phyloP scores from a whole-genome alignment of 129 eudicot genomes.

The Apium graveolens region DNA sequence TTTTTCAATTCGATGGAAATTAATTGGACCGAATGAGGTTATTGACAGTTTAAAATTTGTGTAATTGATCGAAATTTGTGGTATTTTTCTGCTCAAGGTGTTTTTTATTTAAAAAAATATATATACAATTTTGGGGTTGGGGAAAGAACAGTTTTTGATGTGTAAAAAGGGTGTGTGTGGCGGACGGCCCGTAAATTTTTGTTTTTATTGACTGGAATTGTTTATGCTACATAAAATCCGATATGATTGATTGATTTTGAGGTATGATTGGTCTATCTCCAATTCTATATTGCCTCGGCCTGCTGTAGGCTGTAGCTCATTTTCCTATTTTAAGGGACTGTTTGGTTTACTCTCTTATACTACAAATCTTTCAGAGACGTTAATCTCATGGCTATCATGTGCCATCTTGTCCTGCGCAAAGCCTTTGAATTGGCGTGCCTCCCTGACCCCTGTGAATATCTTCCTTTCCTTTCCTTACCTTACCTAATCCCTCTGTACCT shows the following conservation, averaged over 20 bases:
- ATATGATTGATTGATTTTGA: constrained; percentile 12
- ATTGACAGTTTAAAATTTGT: too few relatives aligned
- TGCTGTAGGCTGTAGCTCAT: too few relatives aligned
- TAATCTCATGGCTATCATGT: constrained; percentile 63
- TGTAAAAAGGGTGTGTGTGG: not conserved
- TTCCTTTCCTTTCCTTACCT: constrained; percentile 61
- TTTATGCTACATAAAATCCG: not conserved
- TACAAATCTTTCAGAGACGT: constrained; percentile 55
- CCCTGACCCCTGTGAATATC: constrained; percentile 85
- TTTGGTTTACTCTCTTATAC: constrained; percentile 69
- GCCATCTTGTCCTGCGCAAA: constrained; percentile 81
- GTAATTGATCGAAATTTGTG: not conserved
- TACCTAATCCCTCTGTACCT: constrained; percentile 69
- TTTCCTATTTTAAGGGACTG: too few relatives aligned
- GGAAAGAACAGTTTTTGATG: not conserved
- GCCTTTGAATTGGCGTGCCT: constrained; percentile 61
- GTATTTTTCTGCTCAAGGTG: not conserved
- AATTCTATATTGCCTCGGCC: constrained; percentile 60
- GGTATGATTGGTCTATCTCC: constrained; percentile 23
- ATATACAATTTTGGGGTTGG: not conserved
- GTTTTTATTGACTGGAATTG: not conserved
- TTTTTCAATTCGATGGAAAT: not conserved
- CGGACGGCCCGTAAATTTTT: not conserved
- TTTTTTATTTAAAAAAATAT: too few relatives aligned
- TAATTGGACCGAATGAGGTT: not conserved